Conservation (phyloP, 108 stramenopile genomes). For the Cyclotella atomus region DNA sequence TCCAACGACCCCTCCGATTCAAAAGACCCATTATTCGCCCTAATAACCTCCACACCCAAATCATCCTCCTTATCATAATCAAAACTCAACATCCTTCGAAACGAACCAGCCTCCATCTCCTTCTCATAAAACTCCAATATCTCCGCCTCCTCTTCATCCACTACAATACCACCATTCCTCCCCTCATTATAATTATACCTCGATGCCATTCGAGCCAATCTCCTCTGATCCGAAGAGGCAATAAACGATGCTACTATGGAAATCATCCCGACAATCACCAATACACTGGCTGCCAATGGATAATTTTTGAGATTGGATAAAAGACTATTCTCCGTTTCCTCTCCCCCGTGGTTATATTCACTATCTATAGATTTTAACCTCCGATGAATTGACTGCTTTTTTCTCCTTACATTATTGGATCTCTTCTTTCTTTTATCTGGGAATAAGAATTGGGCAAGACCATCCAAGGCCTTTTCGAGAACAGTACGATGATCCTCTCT, state of each 20-base stretch:
- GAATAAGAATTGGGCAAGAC: neutral
- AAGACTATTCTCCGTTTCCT: neutral
- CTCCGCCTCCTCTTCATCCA: constrained; percentile 39
- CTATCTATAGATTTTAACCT: neutral
- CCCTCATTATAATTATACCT: neutral
- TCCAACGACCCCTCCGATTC: neutral
- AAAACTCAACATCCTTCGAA: constrained; percentile 1
- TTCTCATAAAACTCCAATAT: constrained; percentile 44
- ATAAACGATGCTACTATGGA: constrained; percentile 8
- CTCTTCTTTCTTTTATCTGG: neutral
- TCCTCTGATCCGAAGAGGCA: neutral
- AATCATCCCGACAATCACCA: constrained; percentile 2
- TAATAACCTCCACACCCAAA: neutral
- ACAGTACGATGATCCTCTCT: neutral
- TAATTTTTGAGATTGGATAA: neutral
- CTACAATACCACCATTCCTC: neutral
- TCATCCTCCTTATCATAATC: constrained; percentile 20
- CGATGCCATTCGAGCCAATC: neutral
- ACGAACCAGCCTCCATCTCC: constrained; percentile 21
- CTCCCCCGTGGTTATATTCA: neutral
- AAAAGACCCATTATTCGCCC: neutral
- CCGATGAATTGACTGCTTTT: neutral
- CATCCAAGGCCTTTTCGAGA: neutral
- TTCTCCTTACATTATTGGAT: neutral
- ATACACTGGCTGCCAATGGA: neutral